Base-by-base conservation (phyloP, 352 stramenopile species). In the Phytophthora capsici region DNA sequence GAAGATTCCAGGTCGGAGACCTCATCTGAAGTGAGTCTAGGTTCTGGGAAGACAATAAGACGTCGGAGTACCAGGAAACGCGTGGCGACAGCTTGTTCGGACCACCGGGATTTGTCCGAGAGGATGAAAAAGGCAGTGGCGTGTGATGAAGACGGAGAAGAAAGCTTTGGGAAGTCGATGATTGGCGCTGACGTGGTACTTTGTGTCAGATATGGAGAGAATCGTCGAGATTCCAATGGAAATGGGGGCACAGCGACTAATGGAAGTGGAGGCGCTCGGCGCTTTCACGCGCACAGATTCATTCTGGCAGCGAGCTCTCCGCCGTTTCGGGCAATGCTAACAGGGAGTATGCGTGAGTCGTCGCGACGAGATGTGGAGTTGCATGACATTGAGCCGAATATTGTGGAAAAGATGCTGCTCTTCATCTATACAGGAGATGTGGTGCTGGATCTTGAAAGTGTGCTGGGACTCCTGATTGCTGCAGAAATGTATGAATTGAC, bases 351-450 rank as follows among this genome's bases (percentile, higher is more conserved):
- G 88, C 78, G 85, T 13, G 88, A 95, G 55, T 78, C 86, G 7
- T 82, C 65, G 3, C 63, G 90, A 56, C 79, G 80, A 1, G 80
- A 95, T 34, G 88, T 95, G 47, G 73, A 89, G 36, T 76, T 95
- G 32, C 70, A 89, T 54, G 84, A 77, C 34, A 77, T 95, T 38
- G 79, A 84, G 25, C 57, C 80, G 9, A 57, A 44, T 4, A 80
- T 90, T 56, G 72, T 95, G 43, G 75, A 94, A 57, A 93, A 94
- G 63, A 90, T 95, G 79, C 68, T 95, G 53, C 52, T 87, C 23
- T 95, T 88, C 56, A 93, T 95, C 57, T 95, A 95, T 66, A 93
- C 88, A 5, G 88, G 86, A 65, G 82, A 95, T 37, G 86, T 95
- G 26, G 85, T 86, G 22, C 52, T 94, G 47, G 73, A 85, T 48